Conservation (phyloP, 169 alveolate genomes). For the Eimeria tenella region DNA sequence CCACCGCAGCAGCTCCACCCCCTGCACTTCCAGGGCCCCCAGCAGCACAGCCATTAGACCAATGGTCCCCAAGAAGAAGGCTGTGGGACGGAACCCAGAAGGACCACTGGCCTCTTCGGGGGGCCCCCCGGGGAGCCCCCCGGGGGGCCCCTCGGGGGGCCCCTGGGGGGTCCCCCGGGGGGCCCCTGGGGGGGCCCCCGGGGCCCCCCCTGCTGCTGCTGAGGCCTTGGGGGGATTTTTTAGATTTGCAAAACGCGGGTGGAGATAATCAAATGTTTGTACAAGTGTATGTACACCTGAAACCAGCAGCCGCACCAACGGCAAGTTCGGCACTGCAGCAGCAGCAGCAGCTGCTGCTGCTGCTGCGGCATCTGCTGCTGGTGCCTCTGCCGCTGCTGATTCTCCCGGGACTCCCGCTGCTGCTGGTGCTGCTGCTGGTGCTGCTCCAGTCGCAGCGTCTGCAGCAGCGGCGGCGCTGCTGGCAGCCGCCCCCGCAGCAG, state of each 20-base stretch:
- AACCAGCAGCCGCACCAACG: background rate
- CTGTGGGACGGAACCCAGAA: slow-evolving; percentile 49
- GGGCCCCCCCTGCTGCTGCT: background rate
- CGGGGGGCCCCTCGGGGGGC: background rate
- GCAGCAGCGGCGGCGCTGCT: too few relatives aligned
- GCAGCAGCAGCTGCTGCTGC: background rate
- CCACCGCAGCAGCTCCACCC: slow-evolving; percentile 62
- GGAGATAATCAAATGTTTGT: slow-evolving; percentile 35
- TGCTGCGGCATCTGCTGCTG: background rate
- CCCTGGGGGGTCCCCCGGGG: background rate
- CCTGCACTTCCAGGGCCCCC: slow-evolving; percentile 63
- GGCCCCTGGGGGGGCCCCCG: background rate
- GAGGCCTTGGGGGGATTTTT: background rate
- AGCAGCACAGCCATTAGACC: slow-evolving; percentile 56
- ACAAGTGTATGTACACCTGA: background rate
- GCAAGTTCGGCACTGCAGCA: background rate
- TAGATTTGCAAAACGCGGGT: slow-evolving; percentile 32
- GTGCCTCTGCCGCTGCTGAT: background rate
- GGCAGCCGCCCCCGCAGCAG: background rate
- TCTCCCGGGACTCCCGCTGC: too few relatives aligned
- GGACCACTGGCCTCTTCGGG: slow-evolving; percentile 18
- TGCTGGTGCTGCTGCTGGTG: too few relatives aligned
- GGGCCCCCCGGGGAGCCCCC: background rate
- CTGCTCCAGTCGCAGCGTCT: too few relatives aligned
- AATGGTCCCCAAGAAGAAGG: slow-evolving; percentile 24